phyloP scores from a whole-genome alignment of 306 rosid genomes.

The Urtica urens region DNA sequence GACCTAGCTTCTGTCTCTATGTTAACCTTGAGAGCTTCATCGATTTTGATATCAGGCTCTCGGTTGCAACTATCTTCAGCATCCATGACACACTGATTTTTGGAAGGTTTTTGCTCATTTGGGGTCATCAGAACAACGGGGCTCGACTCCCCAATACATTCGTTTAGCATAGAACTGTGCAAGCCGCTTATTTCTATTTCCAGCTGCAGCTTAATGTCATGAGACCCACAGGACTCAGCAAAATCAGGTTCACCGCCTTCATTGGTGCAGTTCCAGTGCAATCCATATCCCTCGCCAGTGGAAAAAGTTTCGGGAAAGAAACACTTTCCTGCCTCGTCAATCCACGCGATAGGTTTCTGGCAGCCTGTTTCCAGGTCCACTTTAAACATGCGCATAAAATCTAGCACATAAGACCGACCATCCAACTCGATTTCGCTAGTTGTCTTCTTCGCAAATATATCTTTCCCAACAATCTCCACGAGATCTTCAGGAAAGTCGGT shows the following conservation, averaged over 20 bases:
- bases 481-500: constrained; percentile 45
- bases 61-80: constrained; percentile 51
- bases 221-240: constrained; percentile 31
- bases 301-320: constrained; percentile 72
- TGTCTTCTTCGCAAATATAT: constrained; percentile 52
- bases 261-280: constrained; percentile 10
- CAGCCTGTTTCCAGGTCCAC: constrained; percentile 60
- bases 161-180: constrained; percentile 32
- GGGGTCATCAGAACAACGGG: constrained; percentile 29
- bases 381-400: constrained; percentile 71
- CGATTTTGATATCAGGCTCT: constrained; percentile 21
- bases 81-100: constrained; percentile 26
- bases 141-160: constrained; percentile 79
- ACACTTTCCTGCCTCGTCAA: constrained; percentile 67
- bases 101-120: constrained; percentile 29
- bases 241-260: constrained; percentile 15
- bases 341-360: constrained; percentile 76
- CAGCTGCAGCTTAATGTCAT: constrained; percentile 54
- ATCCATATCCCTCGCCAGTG: constrained; percentile 21
- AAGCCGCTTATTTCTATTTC: constrained; percentile 70
- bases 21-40: constrained; percentile 25
- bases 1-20: constrained; percentile 21
- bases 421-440: constrained; percentile 48
- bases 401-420: constrained; percentile 44
- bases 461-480: constrained; percentile 49